Conservation (phyloP, 441 rosid species). For the Theobroma grandiflorum region DNA sequence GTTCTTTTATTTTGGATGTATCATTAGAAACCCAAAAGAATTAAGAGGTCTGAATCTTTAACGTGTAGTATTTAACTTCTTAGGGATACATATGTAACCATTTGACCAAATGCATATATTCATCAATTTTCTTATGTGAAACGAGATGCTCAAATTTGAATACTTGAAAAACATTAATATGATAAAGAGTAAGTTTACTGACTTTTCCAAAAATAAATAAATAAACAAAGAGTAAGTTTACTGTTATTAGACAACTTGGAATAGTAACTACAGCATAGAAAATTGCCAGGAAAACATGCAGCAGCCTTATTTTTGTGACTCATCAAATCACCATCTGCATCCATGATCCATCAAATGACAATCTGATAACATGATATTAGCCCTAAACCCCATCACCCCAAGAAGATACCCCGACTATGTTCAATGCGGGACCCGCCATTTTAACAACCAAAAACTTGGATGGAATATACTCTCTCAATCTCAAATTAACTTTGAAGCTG, state of each 20-base stretch:
- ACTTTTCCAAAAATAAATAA: no score
- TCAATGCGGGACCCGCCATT: constrained; percentile 4
- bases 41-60: neutral
- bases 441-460: neutral
- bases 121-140: no score
- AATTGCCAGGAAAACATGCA: neutral
- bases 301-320: neutral
- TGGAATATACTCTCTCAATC: neutral
- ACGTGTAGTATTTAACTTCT: neutral
- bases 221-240: neutral
- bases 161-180: no score
- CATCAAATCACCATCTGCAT: neutral
- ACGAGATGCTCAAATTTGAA: no score
- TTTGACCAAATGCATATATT: neutral
- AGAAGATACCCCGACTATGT: neutral
- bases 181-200: neutral
- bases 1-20: neutral
- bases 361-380: neutral
- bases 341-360: neutral
- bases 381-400: neutral
- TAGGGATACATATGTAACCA: neutral
- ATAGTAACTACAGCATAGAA: neutral
- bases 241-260: neutral
- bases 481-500: neutral
- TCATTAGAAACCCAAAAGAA: neutral